Percentiles rank a stretch among this genome's conserved stretches.
Conservation (phyloP, 2,329 filamentous ascomycete species). For the Aspergillus luchuensis region DNA sequence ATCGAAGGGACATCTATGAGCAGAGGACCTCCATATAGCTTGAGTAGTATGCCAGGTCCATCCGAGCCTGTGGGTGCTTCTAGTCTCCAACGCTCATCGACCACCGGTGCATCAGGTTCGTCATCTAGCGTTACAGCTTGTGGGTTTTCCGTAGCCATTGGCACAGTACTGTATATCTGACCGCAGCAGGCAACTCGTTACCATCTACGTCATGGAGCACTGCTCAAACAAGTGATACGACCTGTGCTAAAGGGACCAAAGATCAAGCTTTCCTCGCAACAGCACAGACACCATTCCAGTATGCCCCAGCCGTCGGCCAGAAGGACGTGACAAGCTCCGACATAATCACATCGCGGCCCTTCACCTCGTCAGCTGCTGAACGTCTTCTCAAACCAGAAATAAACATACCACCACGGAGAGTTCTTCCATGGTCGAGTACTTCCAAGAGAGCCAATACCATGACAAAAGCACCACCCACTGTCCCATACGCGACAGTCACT, state of each 20-base stretch:
- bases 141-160: neutral
- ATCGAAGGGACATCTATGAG: conserved; percentile 12
- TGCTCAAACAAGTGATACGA: neutral
- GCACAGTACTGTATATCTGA: neutral
- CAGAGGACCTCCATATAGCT: conserved; percentile 1
- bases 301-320: neutral
- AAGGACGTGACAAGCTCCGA: neutral
- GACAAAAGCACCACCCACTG: neutral
- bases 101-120: neutral
- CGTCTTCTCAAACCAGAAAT: conserved; percentile 31
- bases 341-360: conserved; percentile 19
- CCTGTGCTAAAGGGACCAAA: neutral
- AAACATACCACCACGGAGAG: conserved; percentile 44
- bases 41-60: neutral
- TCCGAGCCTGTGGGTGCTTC: neutral
- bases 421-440: conserved; percentile 44
- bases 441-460: conserved; percentile 21
- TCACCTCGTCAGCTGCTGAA: conserved; percentile 32
- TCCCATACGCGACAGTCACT: neutral
- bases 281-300: conserved; percentile 2
- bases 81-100: conserved; percentile 9
- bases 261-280: conserved; percentile 7
- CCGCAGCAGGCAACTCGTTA: conserved; percentile 5
- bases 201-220: conserved; percentile 18
- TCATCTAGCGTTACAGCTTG: conserved; percentile 12